Evolutionary conservation across 2,329 filamentous ascomycete species (phyloP).

Genomic region (Ophiobolus disseminans): DNA sequence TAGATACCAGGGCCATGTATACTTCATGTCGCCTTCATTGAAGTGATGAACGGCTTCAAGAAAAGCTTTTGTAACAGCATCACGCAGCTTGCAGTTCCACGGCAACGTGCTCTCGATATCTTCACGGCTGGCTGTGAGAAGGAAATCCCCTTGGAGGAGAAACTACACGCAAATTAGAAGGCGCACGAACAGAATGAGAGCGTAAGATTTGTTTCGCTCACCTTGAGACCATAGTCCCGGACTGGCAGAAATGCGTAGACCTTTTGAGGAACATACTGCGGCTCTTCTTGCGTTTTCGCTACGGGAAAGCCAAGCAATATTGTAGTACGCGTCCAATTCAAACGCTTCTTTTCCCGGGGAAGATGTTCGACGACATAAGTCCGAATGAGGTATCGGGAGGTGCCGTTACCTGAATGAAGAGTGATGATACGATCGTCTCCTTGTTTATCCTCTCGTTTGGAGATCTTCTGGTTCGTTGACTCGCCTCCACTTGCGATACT

Average conservation of each 20-base stretch:
- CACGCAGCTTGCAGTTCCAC: not conserved
- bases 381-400: too few relatives aligned
- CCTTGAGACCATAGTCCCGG: slow-evolving; percentile 10
- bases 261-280: not conserved
- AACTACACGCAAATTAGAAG: slow-evolving; percentile 8
- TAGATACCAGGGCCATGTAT: not conserved
- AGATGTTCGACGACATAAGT: too few relatives aligned
- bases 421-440: too few relatives aligned
- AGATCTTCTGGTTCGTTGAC: too few relatives aligned
- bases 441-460: too few relatives aligned
- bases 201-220: too few relatives aligned
- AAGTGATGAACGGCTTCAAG: not conserved
- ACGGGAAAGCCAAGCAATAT: slow-evolving; percentile 8
- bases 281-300: not conserved
- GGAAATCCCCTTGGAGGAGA: slow-evolving; percentile 11
- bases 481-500: too few relatives aligned
- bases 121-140: slow-evolving; percentile 4
- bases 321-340: not conserved
- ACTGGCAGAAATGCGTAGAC: slow-evolving; percentile 10
- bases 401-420: too few relatives aligned
- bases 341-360: too few relatives aligned
- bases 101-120: not conserved
- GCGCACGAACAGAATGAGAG: not conserved
- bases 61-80: not conserved
- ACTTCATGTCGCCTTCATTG: not conserved